phyloP scores from a whole-genome alignment of 805 yeast species.

The Candida arabinofermentans region DNA sequence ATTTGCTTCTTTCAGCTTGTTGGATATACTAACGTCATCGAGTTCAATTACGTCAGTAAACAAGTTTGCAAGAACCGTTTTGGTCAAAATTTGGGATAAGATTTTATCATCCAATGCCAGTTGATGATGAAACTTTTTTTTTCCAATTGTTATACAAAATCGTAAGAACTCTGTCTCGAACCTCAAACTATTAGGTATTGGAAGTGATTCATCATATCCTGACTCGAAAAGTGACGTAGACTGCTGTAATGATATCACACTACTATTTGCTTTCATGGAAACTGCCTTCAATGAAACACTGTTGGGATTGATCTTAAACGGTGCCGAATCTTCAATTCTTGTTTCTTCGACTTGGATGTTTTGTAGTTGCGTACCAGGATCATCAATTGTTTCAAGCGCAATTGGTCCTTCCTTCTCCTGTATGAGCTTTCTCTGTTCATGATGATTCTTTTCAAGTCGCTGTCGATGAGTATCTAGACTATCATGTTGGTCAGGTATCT shows the following conservation, averaged over 20 bases:
- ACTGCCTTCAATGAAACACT: too few species aligned
- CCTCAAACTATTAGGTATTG: slow-evolving; percentile 2
- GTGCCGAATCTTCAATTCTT: background rate
- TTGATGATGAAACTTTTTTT: slow-evolving; percentile 15
- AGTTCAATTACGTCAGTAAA: slow-evolving; percentile 12
- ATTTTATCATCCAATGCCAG: slow-evolving; percentile 10
- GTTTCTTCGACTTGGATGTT: background rate
- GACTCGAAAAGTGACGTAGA: background rate
- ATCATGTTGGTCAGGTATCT: background rate
- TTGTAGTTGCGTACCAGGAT: too few species aligned
- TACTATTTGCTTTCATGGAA: too few species aligned
- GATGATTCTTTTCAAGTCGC: background rate
- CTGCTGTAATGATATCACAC: slow-evolving; percentile 3
- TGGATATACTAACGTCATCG: slow-evolving; percentile 6
- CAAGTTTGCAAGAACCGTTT: slow-evolving; percentile 12
- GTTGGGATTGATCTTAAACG: too few species aligned
- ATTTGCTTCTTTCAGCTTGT: slow-evolving; percentile 7
- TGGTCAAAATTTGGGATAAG: slow-evolving; percentile 13
- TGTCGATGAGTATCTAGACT: slow-evolving; percentile 9
- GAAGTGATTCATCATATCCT: background rate
- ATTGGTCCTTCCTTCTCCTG: too few species aligned
- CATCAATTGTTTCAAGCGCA: too few species aligned
- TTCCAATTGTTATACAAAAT: slow-evolving; percentile 16
- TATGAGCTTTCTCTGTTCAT: background rate
- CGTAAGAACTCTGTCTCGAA: slow-evolving; percentile 17